Conservation (phyloP, 2,329 filamentous ascomycete species). For the Monilinia aucupariae region DNA sequence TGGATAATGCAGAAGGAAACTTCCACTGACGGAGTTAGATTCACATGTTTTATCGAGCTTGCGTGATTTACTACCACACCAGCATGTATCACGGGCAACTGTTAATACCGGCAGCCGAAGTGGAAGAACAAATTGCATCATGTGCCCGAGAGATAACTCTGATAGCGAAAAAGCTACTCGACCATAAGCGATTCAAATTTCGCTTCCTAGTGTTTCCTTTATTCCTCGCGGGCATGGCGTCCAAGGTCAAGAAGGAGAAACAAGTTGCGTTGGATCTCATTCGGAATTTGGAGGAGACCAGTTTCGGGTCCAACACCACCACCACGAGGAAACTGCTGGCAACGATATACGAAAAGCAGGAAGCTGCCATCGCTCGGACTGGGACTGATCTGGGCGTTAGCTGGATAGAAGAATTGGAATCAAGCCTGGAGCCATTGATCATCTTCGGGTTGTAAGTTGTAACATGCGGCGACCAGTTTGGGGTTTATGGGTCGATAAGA, state of each 20-base stretch:
- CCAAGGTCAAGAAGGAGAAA: slow-evolving; percentile 40
- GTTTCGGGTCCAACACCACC: slow-evolving; percentile 44
- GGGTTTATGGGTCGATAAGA: background rate
- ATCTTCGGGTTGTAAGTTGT: slow-evolving; percentile 47
- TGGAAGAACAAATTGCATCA: slow-evolving; percentile 40
- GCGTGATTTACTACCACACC: slow-evolving; percentile 48
- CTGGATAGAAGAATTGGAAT: slow-evolving; percentile 45
- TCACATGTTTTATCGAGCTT: slow-evolving; percentile 44
- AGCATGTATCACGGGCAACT: slow-evolving; percentile 48
- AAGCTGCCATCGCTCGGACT: slow-evolving; percentile 35
- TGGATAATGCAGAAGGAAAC: background rate
- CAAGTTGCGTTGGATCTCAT: slow-evolving; percentile 45
- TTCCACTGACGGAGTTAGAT: slow-evolving; percentile 31
- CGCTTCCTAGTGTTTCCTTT: slow-evolving; percentile 48
- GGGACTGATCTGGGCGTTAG: slow-evolving; percentile 43
- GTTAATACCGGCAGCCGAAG: slow-evolving; percentile 37
- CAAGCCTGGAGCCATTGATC: slow-evolving; percentile 43
- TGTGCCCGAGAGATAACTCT: slow-evolving; percentile 43
- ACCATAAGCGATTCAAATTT: slow-evolving; percentile 38
- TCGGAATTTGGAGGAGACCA: slow-evolving; percentile 42
- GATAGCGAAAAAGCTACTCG: slow-evolving; percentile 39
- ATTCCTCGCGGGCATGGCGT: slow-evolving; percentile 48
- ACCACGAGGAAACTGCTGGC: slow-evolving; percentile 43
- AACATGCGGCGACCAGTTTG: background rate
- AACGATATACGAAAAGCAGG: slow-evolving; percentile 32